phyloP scores from a whole-genome alignment of 2,329 filamentous ascomycete genomes.

The Salinomyces thailandicus region DNA sequence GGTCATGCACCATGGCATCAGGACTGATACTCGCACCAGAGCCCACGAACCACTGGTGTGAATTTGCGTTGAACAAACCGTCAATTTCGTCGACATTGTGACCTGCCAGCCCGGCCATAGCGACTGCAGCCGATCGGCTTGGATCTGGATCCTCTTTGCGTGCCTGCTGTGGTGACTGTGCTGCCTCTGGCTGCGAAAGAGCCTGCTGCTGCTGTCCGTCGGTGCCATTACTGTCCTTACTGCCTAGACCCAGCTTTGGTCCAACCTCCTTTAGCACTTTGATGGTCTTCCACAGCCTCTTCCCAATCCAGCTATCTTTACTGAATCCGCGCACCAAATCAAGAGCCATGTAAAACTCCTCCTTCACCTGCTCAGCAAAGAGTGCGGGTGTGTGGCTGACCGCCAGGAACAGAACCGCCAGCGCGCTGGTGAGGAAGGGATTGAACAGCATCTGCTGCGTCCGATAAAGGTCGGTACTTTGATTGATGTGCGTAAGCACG shows the following conservation, averaged over 20 bases:
- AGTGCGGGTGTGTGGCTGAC: conserved; percentile 63
- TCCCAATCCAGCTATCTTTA: conserved; percentile 59
- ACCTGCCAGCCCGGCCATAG: conserved; percentile 55
- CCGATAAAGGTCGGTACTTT: conserved; percentile 60
- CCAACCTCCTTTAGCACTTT: conserved; percentile 61
- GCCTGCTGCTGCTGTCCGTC: conserved; percentile 1
- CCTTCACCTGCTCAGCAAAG: conserved; percentile 57
- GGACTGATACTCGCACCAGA: conserved; percentile 41
- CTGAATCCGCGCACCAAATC: conserved; percentile 65
- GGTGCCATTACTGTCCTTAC: conserved; percentile 12
- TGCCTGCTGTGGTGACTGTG: background rate
- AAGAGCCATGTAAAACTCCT: conserved; percentile 70
- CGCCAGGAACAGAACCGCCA: conserved; percentile 66
- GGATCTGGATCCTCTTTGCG: conserved; percentile 39
- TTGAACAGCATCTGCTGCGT: conserved; percentile 68
- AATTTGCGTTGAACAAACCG: conserved; percentile 29
- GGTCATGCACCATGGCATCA: conserved; percentile 51
- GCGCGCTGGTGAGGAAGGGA: conserved; percentile 64
- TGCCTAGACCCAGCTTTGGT: conserved; percentile 53
- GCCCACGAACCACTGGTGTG: conserved; percentile 13
- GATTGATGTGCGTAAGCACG: conserved; percentile 60
- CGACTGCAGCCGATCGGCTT: conserved; percentile 52
- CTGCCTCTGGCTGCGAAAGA: background rate
- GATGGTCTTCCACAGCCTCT: conserved; percentile 63
- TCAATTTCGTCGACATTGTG: conserved; percentile 50